Evolutionary conservation across 73 alveolate species (phyloP).

Genomic region (Tetrahymena thermophila): DNA sequence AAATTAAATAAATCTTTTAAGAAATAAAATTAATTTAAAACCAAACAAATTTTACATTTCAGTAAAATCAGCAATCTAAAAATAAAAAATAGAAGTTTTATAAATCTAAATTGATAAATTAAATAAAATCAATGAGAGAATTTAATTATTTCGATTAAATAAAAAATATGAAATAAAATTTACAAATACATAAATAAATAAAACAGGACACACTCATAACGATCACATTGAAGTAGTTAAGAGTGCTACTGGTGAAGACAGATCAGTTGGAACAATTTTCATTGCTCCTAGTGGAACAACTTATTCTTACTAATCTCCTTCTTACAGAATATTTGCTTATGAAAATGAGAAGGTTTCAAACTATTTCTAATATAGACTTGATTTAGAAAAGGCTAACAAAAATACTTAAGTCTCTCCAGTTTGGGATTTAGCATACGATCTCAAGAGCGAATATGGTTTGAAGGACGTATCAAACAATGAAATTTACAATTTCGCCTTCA

Average conservation of each 20-base stretch:
- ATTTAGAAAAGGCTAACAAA: constrained; percentile 48
- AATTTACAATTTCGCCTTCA: constrained; percentile 3
- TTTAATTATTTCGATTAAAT: no score
- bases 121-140: no score
- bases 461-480: not conserved
- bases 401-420: not conserved
- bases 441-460: constrained; percentile 14
- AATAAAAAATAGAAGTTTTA: no score
- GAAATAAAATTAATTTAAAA: no score
- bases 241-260: constrained; percentile 55
- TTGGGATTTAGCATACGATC: constrained; percentile 33
- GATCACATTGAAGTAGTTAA: constrained; percentile 64
- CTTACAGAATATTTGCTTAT: constrained; percentile 68
- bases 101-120: no score
- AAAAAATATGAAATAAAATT: not conserved
- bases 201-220: constrained; percentile 62
- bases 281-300: constrained; percentile 75
- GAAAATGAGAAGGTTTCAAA: constrained; percentile 62
- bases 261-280: constrained; percentile 54
- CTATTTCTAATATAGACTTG: constrained; percentile 72
- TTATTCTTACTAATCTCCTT: constrained; percentile 68
- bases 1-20: no score
- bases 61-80: no score
- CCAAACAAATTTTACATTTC: no score
- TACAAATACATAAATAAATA: not conserved